phyloP scores from a whole-genome alignment of 768 basidiomycete genomes.

The Boletus eberwhitei region DNA sequence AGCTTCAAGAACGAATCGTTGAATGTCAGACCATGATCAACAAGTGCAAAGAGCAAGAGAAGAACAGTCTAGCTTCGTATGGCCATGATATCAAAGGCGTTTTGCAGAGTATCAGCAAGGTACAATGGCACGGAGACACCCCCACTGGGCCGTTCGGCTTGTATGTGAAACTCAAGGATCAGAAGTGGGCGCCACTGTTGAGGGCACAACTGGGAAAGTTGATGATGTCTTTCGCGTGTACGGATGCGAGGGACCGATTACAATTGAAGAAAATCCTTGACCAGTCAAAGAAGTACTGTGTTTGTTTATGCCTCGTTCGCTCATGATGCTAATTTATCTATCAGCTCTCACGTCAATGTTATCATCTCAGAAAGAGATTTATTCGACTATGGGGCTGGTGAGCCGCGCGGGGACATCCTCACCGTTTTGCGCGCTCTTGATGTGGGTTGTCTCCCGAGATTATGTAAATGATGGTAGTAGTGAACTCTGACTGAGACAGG shows the following conservation, averaged over 20 bases:
- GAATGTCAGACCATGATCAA: constrained; percentile 49
- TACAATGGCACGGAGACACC: constrained; percentile 59
- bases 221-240: constrained; percentile 73
- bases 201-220: constrained; percentile 52
- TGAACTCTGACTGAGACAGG: constrained; percentile 39
- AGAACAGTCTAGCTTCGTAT: constrained; percentile 58
- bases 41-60: constrained; percentile 47
- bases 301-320: constrained; percentile 8
- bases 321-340: constrained; percentile 7
- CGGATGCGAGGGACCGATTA: constrained; percentile 59
- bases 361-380: constrained; percentile 68
- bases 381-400: constrained; percentile 78
- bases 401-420: constrained; percentile 56
- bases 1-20: constrained; percentile 41
- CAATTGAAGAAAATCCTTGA: constrained; percentile 55
- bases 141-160: constrained; percentile 81
- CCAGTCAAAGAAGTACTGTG: constrained; percentile 58
- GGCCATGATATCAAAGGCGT: constrained; percentile 60
- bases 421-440: constrained; percentile 83
- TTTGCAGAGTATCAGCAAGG: constrained; percentile 46
- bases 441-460: constrained; percentile 39
- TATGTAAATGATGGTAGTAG: not conserved
- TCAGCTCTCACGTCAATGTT: constrained; percentile 48
- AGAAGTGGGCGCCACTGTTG: constrained; percentile 64
- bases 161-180: constrained; percentile 71